Percentiles rank a stretch among this genome's conserved stretches.
Evolutionary conservation across 768 basidiomycete species (phyloP).

Genomic region (Agrocybe praecox): DNA sequence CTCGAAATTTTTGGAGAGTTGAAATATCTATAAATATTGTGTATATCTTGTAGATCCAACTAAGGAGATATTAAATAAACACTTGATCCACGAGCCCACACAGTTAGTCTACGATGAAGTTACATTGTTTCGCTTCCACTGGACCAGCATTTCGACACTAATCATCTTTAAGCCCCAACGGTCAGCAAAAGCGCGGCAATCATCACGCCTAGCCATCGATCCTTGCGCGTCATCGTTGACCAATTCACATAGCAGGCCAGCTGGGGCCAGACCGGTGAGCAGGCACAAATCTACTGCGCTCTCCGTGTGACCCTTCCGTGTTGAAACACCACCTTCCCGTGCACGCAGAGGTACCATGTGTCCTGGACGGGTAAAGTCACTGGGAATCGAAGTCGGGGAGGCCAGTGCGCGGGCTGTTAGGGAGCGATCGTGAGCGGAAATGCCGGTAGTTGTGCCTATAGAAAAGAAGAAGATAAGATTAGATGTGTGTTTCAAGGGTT

Average conservation of each 20-base stretch:
- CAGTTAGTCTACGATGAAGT: background rate
- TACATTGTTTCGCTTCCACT: constrained; percentile 42
- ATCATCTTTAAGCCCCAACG: constrained; percentile 92
- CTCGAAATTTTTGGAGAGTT: background rate
- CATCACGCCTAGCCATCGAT: constrained; percentile 93
- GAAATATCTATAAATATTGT: constrained; percentile 1
- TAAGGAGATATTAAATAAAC: background rate
- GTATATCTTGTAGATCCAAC: background rate
- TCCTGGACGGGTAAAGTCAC: constrained; percentile 90
- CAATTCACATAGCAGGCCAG: constrained; percentile 91
- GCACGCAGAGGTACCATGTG: constrained; percentile 95
- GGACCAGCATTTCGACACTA: constrained; percentile 82
- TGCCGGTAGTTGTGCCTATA: constrained; percentile 90
- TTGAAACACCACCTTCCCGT: constrained; percentile 79
- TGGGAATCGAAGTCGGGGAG: constrained; percentile 48
- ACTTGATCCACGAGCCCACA: background rate
- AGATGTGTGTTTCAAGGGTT: constrained; percentile 14
- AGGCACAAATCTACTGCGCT: constrained; percentile 84
- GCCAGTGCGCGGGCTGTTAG: constrained; percentile 87
- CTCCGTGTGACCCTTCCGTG: constrained; percentile 94
- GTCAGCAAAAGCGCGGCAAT: constrained; percentile 90
- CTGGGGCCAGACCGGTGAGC: constrained; percentile 67
- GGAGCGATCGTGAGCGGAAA: constrained; percentile 94
- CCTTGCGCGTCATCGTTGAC: constrained; percentile 91
- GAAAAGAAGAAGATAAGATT: constrained; percentile 2